Percentiles rank a stretch among this genome's conserved stretches.
These are phyloP conservation scores for Flaveria bidentis DNA, from an alignment of 129 eudicot species.

Conservation along the genomic window DNA sequence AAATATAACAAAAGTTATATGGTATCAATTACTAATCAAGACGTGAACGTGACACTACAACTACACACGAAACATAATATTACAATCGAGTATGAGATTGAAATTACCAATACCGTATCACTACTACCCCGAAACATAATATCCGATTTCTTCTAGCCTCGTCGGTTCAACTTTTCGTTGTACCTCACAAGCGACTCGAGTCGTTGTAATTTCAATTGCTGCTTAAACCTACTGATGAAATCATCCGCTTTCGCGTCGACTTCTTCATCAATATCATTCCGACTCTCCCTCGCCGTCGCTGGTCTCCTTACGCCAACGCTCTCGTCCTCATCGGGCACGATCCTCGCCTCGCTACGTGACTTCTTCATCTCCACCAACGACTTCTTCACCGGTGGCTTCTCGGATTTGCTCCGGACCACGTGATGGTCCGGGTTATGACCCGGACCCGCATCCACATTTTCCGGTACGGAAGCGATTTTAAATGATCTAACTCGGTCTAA, in stretches of 20 bases:
- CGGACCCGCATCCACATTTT: background rate
- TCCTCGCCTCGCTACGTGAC: conserved; percentile 41
- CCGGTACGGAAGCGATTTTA: conserved; percentile 27
- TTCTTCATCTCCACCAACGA: conserved; percentile 37
- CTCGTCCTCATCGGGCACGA: conserved; percentile 20
- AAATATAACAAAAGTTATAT: background rate
- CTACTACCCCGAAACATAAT: background rate
- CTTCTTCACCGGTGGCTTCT: conserved; percentile 6
- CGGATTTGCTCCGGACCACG: conserved; percentile 39
- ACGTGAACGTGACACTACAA: background rate
- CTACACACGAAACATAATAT: too few relatives aligned
- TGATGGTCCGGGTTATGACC: conserved; percentile 10
- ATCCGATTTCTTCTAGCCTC: conserved; percentile 10
- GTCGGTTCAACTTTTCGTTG: conserved; percentile 42
- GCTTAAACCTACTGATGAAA: conserved; percentile 63
- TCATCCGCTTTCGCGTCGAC: conserved; percentile 71
- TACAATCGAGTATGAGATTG: too few relatives aligned
- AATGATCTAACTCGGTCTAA: conserved; percentile 55
- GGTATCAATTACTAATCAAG: background rate
- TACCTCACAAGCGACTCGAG: conserved; percentile 57
- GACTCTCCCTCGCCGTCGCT: conserved; percentile 35
- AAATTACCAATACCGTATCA: too few relatives aligned
- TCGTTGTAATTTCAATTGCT: conserved; percentile 68
- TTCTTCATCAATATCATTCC: conserved; percentile 38
- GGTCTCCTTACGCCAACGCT: conserved; percentile 35